These are phyloP conservation scores for Chlorella sorokiniana DNA, from an alignment of 139 green algal species.

Conservation along the genomic window DNA sequence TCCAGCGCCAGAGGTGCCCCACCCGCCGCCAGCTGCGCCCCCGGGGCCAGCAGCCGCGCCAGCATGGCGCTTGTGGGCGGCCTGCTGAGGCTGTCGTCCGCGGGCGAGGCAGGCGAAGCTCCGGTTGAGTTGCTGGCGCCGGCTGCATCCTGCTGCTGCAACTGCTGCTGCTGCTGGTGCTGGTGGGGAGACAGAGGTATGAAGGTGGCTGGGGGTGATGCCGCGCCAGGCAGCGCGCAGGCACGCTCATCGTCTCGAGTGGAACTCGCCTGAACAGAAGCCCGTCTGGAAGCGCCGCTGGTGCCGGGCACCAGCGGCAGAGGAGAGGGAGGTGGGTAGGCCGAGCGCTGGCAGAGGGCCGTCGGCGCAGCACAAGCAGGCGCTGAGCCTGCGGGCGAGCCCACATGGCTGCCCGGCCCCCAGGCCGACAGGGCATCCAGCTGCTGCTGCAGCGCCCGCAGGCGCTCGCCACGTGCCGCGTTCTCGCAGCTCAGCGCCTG, in stretches of 20 bases:
- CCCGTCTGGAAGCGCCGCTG: no score
- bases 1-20: background rate
- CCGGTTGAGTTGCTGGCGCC: background rate
- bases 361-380: no score
- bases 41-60: background rate
- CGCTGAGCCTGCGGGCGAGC: background rate
- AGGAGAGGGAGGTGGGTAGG: no score
- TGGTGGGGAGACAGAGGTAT: background rate
- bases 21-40: background rate
- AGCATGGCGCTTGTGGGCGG: background rate
- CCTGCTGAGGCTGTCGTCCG: background rate
- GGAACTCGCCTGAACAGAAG: no score
- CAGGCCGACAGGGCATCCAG: background rate
- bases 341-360: no score
- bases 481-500: slow-evolving; percentile 14
- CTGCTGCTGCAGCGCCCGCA: slow-evolving; percentile 22
- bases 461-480: background rate
- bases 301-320: no score
- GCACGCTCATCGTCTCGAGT: no score
- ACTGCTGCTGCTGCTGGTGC: background rate
- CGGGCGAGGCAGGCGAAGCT: background rate
- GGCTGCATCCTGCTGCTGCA: background rate
- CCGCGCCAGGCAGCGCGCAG: no score
- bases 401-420: background rate
- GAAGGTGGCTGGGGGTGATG: background rate